Percentiles rank a stretch among this genome's conserved stretches.
Conservation (phyloP, 257 asterid species). For the Anisodus acutangulus region DNA sequence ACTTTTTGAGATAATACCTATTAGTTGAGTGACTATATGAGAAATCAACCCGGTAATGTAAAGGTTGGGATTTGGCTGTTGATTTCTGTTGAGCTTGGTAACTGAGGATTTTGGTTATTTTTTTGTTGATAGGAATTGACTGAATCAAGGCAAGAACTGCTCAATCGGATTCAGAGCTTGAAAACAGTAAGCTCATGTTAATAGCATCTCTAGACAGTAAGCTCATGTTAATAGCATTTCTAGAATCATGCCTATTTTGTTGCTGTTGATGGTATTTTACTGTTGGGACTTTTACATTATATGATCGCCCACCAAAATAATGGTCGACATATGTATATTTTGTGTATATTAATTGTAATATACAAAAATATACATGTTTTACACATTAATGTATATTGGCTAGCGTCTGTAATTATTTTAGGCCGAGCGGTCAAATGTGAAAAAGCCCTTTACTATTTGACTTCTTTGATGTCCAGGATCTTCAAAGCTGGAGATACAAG, state of each 20-base stretch:
- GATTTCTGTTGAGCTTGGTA: not conserved
- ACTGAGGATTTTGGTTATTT: not conserved
- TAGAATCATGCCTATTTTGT: not conserved
- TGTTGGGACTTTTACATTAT: not conserved
- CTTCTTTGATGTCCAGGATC: constrained; percentile 54
- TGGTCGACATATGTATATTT: no score
- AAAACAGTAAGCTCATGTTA: constrained; percentile 61
- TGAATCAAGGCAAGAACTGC: constrained; percentile 85
- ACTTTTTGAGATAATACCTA: no score
- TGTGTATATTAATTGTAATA: no score
- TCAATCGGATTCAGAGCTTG: constrained; percentile 70
- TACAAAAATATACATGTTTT: no score
- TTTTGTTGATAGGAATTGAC: constrained; percentile 61
- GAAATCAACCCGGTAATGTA: not conserved
- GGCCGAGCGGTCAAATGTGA: no score
- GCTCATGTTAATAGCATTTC: not conserved
- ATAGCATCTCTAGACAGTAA: constrained; percentile 44
- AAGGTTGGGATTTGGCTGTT: not conserved
- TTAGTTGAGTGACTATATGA: no score
- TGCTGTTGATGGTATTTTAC: constrained; percentile 6
- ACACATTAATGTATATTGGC: no score
- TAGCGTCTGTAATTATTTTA: no score
- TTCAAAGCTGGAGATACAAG: constrained; percentile 85
- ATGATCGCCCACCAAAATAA: no score
- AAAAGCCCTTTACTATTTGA: not conserved